Percentiles rank a stretch among this genome's conserved stretches.
These are phyloP conservation scores for Glutinoglossum americanum DNA, from an alignment of 495 filamentous ascomycete species.

Conservation along the genomic window DNA sequence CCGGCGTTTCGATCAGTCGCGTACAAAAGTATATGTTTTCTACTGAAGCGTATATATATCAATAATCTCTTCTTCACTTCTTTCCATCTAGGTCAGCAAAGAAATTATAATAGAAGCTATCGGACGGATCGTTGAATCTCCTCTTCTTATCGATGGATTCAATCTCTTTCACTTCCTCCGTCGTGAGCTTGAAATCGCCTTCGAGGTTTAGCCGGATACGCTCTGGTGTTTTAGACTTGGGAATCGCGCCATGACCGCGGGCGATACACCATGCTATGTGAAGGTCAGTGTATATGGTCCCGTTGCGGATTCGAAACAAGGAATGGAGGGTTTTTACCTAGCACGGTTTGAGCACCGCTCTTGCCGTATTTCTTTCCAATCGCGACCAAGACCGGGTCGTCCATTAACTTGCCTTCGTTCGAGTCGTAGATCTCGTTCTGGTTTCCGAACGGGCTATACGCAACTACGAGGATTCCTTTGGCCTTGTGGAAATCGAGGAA, in stretches of 20 bases:
- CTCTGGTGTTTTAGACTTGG: conserved; percentile 34
- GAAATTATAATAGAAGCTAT: conserved; percentile 32
- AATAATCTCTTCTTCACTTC: conserved; percentile 2
- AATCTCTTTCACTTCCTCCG: conserved; percentile 32
- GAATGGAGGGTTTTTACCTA: conserved; percentile 13
- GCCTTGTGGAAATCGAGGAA: conserved; percentile 33
- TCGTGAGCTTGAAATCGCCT: conserved; percentile 33
- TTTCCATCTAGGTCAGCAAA: conserved; percentile 43
- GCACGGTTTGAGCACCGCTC: conserved; percentile 35
- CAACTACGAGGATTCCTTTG: conserved; percentile 37
- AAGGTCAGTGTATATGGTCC: not conserved
- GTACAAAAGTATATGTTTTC: too few species aligned
- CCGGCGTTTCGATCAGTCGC: too few species aligned
- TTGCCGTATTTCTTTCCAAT: conserved; percentile 43
- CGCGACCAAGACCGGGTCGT: conserved; percentile 35
- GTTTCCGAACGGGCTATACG: conserved; percentile 53
- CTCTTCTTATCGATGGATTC: conserved; percentile 30
- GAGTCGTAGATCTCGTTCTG: conserved; percentile 40
- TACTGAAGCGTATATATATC: too few species aligned
- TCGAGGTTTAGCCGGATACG: conserved; percentile 35
- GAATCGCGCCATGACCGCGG: conserved; percentile 40
- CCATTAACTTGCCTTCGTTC: conserved; percentile 31
- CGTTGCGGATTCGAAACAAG: too few species aligned
- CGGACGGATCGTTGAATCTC: conserved; percentile 37
- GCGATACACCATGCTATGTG: conserved; percentile 38